A percentile compares a stretch with the other conserved stretches of the same genome.
These are phyloP conservation scores for Tetradesmus obliquus DNA, from an alignment of 139 green algal genomes.

Conservation along the genomic window DNA sequence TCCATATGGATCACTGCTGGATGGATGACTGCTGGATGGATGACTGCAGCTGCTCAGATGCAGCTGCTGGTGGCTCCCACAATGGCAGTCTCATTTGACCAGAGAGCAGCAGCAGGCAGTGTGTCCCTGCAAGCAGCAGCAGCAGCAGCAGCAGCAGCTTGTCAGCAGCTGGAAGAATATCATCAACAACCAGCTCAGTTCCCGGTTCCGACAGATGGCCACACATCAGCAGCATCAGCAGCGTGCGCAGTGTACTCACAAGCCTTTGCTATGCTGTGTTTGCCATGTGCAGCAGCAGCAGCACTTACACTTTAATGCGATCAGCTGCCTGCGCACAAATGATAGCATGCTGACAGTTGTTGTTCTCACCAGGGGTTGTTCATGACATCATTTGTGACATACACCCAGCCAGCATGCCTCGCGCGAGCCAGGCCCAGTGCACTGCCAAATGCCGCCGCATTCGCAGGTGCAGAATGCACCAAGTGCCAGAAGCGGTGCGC, in stretches of 20 bases:
- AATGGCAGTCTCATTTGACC: background rate
- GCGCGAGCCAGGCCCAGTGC: background rate
- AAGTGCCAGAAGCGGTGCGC: slow-evolving; percentile 22
- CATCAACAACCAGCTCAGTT: too few species aligned
- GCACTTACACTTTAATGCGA: too few species aligned
- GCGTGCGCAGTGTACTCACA: too few species aligned
- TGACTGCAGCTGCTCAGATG: background rate
- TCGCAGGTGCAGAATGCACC: slow-evolving; percentile 18
- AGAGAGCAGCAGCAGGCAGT: background rate
- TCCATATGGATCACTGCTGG: too few species aligned
- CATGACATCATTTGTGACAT: slow-evolving; percentile 17
- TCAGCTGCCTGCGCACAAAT: too few species aligned
- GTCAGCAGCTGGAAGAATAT: too few species aligned
- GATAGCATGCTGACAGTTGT: too few species aligned
- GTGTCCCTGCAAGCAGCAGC: background rate
- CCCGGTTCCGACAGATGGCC: too few species aligned
- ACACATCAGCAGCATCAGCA: too few species aligned
- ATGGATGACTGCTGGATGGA: too few species aligned
- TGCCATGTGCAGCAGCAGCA: too few species aligned
- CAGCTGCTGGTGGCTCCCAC: background rate
- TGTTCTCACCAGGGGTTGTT: slow-evolving; percentile 17
- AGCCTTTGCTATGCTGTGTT: too few species aligned
- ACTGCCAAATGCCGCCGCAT: background rate
- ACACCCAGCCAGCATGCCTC: slow-evolving; percentile 21
- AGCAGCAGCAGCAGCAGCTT: background rate